Evolutionary conservation across 169 alveolate species (phyloP).

Genomic region (Eimeria tenella): DNA sequence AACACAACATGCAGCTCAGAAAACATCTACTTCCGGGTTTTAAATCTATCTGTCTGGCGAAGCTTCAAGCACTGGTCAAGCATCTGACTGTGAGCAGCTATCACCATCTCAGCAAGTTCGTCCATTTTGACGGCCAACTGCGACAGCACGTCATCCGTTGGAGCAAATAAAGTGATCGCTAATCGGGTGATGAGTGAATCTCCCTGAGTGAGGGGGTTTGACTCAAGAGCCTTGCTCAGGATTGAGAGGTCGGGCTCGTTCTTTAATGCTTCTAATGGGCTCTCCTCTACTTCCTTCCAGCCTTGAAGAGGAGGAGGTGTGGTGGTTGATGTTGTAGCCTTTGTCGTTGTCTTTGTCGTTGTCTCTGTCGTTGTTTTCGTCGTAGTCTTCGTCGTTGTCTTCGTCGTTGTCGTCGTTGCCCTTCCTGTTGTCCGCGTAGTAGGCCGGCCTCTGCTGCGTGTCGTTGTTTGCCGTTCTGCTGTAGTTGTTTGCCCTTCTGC

Average conservation of each 20-base stretch:
- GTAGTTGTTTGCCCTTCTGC: background rate
- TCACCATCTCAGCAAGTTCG: slow-evolving; percentile 39
- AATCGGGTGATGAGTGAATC: slow-evolving; percentile 47
- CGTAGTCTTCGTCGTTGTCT: background rate
- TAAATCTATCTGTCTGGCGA: too few relatives aligned
- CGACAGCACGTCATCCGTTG: slow-evolving; percentile 25
- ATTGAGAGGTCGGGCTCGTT: slow-evolving; percentile 48
- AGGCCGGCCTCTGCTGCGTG: too few relatives aligned
- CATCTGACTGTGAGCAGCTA: too few relatives aligned
- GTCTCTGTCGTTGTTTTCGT: background rate
- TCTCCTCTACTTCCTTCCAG: slow-evolving; percentile 24
- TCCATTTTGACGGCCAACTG: slow-evolving; percentile 5
- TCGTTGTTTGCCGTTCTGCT: background rate
- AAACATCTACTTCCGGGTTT: too few relatives aligned
- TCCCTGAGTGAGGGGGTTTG: slow-evolving; percentile 42
- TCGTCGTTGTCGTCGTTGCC: background rate
- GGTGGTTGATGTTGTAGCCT: background rate
- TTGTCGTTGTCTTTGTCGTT: background rate
- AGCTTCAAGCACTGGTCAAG: too few relatives aligned
- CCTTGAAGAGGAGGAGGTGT: slow-evolving; percentile 42
- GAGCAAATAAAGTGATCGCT: slow-evolving; percentile 65
- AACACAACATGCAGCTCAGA: too few relatives aligned
- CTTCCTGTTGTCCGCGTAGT: background rate
- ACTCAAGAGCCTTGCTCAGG: slow-evolving; percentile 13
- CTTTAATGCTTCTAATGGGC: slow-evolving; percentile 49